Evolutionary conservation across 345 rosid genomes (phyloP), one percentile per base, ranked within the genome.

Genomic region (Microthlaspi erraticum): DNA sequence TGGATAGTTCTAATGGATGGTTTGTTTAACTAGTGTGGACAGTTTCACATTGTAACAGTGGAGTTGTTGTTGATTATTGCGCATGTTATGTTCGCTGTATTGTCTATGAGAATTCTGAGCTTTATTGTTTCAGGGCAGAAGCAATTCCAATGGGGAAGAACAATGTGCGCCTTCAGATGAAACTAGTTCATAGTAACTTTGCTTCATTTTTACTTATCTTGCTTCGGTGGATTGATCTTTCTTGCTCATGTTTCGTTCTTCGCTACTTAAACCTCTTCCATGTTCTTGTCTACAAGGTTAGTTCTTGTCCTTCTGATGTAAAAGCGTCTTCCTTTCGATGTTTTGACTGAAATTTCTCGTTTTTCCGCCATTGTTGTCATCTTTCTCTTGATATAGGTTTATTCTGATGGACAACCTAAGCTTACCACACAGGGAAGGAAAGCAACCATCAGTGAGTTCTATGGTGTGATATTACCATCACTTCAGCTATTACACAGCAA

Each of bases 391-490:
- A 51, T 29, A 4, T 44, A 64, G 72, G 97, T 87, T 16, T 79
- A 84, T 64, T 77, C 83, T 10, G 88, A 95, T 79, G 93, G 88
- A 61, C 84, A 80, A 71, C 84, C 87, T 19, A 81, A 72, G 48
- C 66, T 82, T 36, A 74, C 93, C 29, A 75, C 78, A 3, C 85
- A 77, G 55, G 98, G 97, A 55, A 85, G 99, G 77, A 95, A 95
- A 77, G 97, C 99, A 3, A 84, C 97, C 42, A 78, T 95, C 61
- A 87, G 81, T 75, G 98, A 95, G 73, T 95, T 95, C 72, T 95
- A 95, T 37, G 92, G 99, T 70, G 89, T 90, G 56, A 86, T 95
- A 79, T 77, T 92, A 64, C 99, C 99, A 54, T 95, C 97, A 48
- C 93, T 95, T 81, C 87, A 84, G 64, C 85, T 87, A 81, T 83